phyloP scores from a whole-genome alignment of 164 flowering plant species.

The Tetracentron sinense region DNA sequence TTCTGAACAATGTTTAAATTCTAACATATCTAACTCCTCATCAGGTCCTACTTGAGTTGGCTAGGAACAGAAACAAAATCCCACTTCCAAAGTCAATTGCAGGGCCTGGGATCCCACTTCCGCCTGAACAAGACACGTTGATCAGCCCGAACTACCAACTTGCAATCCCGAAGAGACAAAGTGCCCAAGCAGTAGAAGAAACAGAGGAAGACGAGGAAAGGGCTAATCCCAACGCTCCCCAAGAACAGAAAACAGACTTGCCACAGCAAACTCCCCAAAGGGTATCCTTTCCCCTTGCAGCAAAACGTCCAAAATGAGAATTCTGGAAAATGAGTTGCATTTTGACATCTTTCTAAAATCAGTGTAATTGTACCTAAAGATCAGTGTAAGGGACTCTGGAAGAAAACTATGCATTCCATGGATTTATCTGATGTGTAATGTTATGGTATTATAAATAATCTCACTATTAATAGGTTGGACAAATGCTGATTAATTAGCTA shows the following conservation, averaged over 20 bases:
- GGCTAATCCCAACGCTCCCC: conserved; percentile 41
- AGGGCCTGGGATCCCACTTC: conserved; percentile 67
- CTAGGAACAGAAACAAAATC: conserved; percentile 64
- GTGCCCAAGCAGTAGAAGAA: conserved; percentile 51
- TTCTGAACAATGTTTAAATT: too few species aligned
- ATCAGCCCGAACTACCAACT: conserved; percentile 89
- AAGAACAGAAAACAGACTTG: conserved; percentile 46
- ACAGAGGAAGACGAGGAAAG: conserved; percentile 72
- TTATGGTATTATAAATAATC: too few species aligned
- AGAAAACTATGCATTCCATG: too few species aligned
- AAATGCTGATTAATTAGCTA: too few species aligned
- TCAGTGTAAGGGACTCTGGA: too few species aligned
- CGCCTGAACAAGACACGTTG: conserved; percentile 81
- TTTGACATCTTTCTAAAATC: too few species aligned
- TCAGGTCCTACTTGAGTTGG: conserved; percentile 72
- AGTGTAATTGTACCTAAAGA: too few species aligned
- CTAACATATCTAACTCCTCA: too few species aligned
- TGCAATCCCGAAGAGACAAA: conserved; percentile 53
- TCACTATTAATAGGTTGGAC: too few species aligned
- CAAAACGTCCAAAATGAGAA: conserved; percentile 45
- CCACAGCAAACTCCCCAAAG: conserved; percentile 56
- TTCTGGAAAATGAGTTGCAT: too few species aligned
- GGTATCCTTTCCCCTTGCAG: conserved; percentile 75
- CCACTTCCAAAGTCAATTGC: conserved; percentile 70
- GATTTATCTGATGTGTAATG: too few species aligned